phyloP scores from a whole-genome alignment of 129 eudicot genomes.

The Flaveria trinervia region DNA sequence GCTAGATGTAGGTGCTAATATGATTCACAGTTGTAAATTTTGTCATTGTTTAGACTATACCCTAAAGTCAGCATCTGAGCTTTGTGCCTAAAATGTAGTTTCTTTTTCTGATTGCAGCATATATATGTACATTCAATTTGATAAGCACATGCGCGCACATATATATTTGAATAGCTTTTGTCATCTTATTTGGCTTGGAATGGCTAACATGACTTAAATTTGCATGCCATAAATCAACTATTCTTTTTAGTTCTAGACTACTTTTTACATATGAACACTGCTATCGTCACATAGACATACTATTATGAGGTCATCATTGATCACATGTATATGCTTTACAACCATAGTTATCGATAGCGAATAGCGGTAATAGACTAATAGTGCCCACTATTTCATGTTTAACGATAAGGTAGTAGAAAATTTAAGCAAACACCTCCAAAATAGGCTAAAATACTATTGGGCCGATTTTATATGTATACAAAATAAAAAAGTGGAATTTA shows the following conservation, averaged over 20 bases:
- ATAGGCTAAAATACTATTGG: too few species aligned
- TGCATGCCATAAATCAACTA: neutral
- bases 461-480: too few species aligned
- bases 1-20: neutral
- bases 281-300: neutral
- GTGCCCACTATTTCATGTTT: too few species aligned
- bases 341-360: too few species aligned
- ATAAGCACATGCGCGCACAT: neutral
- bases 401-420: too few species aligned
- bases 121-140: neutral
- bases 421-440: too few species aligned
- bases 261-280: neutral
- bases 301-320: neutral
- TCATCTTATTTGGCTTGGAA: neutral
- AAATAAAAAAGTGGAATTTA: too few species aligned
- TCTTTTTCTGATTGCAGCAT: neutral
- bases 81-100: neutral
- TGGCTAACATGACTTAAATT: neutral
- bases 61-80: neutral
- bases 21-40: neutral
- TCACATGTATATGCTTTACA: neutral
- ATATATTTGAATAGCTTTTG: neutral
- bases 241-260: neutral
- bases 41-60: neutral
- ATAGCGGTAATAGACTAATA: too few species aligned